Evolutionary conservation across 257 asterid genomes (phyloP).

Genomic region (Anisodus tanguticus): DNA sequence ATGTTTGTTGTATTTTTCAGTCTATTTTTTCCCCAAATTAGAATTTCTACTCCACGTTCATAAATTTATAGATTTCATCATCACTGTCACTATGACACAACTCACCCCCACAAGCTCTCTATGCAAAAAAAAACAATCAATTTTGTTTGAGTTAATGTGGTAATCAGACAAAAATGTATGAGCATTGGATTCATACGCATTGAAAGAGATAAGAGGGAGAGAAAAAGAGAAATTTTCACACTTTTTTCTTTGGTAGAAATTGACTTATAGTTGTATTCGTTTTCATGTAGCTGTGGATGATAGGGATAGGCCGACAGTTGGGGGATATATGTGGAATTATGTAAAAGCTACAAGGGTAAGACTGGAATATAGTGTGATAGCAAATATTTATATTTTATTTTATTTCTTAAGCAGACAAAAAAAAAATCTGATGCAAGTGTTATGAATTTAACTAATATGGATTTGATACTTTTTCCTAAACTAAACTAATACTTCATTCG

Average conservation of each 20-base stretch:
- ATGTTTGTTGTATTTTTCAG: not conserved
- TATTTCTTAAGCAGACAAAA: not conserved
- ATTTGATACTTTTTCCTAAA: too few relatives aligned
- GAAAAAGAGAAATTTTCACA: not conserved
- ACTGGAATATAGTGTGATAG: not conserved
- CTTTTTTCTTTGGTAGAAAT: not conserved
- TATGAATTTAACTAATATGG: not conserved
- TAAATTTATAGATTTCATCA: constrained; percentile 12
- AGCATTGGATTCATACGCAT: constrained; percentile 34
- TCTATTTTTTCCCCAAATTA: too few relatives aligned
- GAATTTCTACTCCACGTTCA: not conserved
- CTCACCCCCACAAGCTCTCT: not conserved
- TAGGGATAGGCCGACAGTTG: not conserved
- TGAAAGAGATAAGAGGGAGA: not conserved
- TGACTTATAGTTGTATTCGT: not conserved
- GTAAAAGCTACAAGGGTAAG: not conserved
- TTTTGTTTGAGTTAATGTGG: constrained; percentile 27
- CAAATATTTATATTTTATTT: not conserved
- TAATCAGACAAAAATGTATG: constrained; percentile 41
- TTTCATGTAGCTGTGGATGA: constrained; percentile 13
- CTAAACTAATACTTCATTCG: not conserved
- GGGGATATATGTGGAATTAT: constrained; percentile 13
- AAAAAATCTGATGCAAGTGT: not conserved
- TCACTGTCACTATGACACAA: constrained; percentile 24
- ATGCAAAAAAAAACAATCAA: not conserved